These are phyloP conservation scores for Gossypium trilobum DNA, from an alignment of 441 rosid species.

Conservation along the genomic window DNA sequence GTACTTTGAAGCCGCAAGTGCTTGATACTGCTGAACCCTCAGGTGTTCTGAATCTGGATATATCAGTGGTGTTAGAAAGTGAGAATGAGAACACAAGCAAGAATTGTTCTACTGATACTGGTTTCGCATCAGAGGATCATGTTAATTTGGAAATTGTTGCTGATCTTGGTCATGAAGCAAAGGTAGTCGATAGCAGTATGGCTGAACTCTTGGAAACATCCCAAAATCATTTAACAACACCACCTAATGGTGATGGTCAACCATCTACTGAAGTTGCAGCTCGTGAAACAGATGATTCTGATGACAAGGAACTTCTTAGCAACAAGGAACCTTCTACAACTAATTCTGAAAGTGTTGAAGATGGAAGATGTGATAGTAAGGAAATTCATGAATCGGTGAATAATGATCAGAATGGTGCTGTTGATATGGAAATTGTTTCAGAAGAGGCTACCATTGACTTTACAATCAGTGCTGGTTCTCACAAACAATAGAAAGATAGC, in stretches of 20 bases:
- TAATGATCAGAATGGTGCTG: background rate
- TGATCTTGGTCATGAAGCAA: background rate
- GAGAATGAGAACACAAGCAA: slow-evolving; percentile 9
- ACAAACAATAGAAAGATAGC: background rate
- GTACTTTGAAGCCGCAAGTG: slow-evolving; percentile 10
- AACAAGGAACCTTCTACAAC: background rate
- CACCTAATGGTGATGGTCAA: background rate
- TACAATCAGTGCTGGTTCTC: background rate
- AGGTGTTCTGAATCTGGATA: slow-evolving; percentile 2
- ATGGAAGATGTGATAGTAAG: slow-evolving; percentile 10
- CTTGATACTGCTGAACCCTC: slow-evolving; percentile 8
- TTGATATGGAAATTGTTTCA: background rate
- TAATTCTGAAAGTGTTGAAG: background rate
- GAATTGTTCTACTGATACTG: background rate
- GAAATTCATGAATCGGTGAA: background rate
- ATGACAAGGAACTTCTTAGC: background rate
- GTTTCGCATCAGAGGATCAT: background rate
- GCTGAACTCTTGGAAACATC: slow-evolving; percentile 11
- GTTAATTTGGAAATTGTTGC: background rate
- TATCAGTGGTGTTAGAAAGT: slow-evolving; percentile 4
- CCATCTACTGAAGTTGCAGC: slow-evolving; percentile 13
- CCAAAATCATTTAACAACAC: background rate
- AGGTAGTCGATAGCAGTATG: background rate
- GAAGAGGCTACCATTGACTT: background rate
- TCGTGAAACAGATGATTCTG: slow-evolving; percentile 13